Percentiles rank a stretch among this genome's conserved stretches.
phyloP scores from a whole-genome alignment of 2,329 filamentous ascomycete species.

The Salinomyces thailandicus region DNA sequence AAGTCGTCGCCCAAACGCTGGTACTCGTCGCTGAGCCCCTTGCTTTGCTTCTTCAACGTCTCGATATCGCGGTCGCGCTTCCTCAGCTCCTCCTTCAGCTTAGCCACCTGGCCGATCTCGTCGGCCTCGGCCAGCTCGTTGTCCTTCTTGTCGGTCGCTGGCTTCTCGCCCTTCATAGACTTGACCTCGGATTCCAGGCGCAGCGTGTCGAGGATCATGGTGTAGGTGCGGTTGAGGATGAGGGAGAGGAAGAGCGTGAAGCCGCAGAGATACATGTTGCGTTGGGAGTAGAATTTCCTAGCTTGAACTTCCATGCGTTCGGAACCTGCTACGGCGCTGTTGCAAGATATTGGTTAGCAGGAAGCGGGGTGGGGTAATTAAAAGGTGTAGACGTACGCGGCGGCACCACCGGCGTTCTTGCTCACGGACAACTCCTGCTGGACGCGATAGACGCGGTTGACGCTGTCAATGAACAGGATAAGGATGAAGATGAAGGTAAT shows the following conservation, averaged over 20 bases:
- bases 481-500: slow-evolving; percentile 99
- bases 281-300: slow-evolving; percentile 99
- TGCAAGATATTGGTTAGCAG: slow-evolving; percentile 10
- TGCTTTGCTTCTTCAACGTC: slow-evolving; percentile 84
- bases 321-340: slow-evolving; percentile 61
- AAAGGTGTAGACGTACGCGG: slow-evolving; percentile 33
- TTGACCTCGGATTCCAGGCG: slow-evolving; percentile 87
- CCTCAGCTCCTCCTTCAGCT: slow-evolving; percentile 54
- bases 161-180: slow-evolving; percentile 58
- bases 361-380: background rate
- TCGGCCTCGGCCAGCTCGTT: slow-evolving; percentile 64
- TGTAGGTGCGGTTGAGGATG: slow-evolving; percentile 98
- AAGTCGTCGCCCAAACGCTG: slow-evolving; percentile 76
- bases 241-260: slow-evolving; percentile 98
- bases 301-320: slow-evolving; percentile 98
- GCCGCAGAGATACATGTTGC: slow-evolving; percentile 99
- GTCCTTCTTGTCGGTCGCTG: slow-evolving; percentile 48
- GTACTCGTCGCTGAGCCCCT: slow-evolving; percentile 76
- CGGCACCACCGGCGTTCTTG: slow-evolving; percentile 45
- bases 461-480: slow-evolving; percentile 94
- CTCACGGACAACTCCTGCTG: slow-evolving; percentile 75
- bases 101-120: slow-evolving; percentile 62
- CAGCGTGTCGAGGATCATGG: slow-evolving; percentile 87
- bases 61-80: slow-evolving; percentile 75
- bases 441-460: slow-evolving; percentile 91